Evolutionary conservation across 306 rosid genomes (phyloP).

Genomic region (Fragaria iinumae): DNA sequence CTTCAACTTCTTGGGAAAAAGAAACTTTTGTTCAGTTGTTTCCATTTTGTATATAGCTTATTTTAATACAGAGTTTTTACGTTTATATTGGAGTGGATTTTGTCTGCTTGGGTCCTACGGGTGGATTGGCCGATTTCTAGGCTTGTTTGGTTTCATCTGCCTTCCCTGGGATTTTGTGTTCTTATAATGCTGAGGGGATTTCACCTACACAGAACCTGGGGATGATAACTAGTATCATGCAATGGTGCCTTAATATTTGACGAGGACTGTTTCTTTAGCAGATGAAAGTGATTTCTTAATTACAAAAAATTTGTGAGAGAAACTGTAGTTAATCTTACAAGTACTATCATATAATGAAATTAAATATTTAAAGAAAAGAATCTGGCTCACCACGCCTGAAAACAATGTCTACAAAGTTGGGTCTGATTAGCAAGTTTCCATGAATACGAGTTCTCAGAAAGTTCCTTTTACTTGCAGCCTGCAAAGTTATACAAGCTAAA

Average conservation of each 20-base stretch:
- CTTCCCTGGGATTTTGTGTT: not conserved
- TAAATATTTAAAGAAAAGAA: not conserved
- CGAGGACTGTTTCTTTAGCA: not conserved
- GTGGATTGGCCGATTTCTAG: not conserved
- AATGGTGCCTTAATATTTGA: not conserved
- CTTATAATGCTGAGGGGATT: not conserved
- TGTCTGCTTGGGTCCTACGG: not conserved
- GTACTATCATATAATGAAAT: not conserved
- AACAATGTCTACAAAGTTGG: not conserved
- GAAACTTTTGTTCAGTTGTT: not conserved
- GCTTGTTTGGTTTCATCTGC: not conserved
- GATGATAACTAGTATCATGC: not conserved
- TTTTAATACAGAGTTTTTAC: not conserved
- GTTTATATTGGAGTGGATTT: not conserved
- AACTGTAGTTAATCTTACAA: not conserved
- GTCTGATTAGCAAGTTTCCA: not conserved
- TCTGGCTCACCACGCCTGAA: not conserved
- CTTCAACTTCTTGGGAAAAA: not conserved
- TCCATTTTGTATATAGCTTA: not conserved
- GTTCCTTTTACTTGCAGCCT: conserved; percentile 53
- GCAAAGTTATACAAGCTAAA: conserved; percentile 94
- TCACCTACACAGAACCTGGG: not conserved
- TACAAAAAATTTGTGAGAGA: not conserved
- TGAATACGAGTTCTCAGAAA: not conserved
- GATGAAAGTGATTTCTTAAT: not conserved